Evolutionary conservation across 805 yeast species (phyloP), one percentile per base, ranked within the genome.

Genomic region (Vanderwaltozyma yarrowii): DNA sequence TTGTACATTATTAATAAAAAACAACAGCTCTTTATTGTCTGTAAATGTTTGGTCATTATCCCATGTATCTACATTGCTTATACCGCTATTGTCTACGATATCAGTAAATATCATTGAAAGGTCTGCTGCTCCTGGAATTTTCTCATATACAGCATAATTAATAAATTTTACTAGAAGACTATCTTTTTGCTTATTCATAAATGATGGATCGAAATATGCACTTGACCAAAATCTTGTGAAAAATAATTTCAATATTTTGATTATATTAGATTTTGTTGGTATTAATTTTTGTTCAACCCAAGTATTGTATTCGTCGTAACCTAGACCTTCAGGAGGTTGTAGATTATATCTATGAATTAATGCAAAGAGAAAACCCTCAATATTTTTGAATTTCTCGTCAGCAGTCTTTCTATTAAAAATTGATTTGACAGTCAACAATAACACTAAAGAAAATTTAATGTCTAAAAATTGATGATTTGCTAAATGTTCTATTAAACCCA

Each of bases 271-370:
- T 38, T 86, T 73, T 24, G 81, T 78, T 1, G 84, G 85, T 40
- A 65, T 67, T 42, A 79, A 75, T 51, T 84, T 84, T 51, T 72
- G 73, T 30, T 76, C 74, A 9, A 77, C 67, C 96, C 96, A 86
- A 9, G 69, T 60, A 32, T 76, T 74, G 56, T 82, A 84, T 51
- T 85, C 94, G 44, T 81, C 94, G 52, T 76, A 83, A 42, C 83
- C 75, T 42, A 89, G 61, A 0, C 94, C 95, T 51, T 84, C 95
- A 0, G 96, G 96, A 17, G 95, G 92, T 44, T 74, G 74, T 13
- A 75, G 61, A 39, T 77, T 70, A 59, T 78, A 89, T 39, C 94
- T 66, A 29, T 71, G 70, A 24, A 82, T 71, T 48, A 85, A 61
- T 31, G 73, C 54, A 30, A 69, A 68, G 31, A 83, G 63, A 27